phyloP scores from a whole-genome alignment of 768 basidiomycete species.

The Amyloporia xantha region DNA sequence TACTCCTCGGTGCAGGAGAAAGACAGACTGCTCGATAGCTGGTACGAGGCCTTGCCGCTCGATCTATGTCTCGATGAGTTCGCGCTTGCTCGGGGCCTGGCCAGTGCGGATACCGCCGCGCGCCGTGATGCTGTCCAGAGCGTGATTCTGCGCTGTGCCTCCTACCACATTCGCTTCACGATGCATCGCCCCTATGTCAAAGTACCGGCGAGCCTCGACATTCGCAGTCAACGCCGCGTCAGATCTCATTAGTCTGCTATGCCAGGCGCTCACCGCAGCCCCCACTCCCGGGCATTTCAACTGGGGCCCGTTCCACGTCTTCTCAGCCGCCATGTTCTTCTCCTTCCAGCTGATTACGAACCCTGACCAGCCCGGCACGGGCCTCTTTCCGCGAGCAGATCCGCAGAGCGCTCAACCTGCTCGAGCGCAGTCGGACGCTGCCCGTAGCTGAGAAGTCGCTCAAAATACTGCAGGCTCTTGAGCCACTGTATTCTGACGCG shows the following conservation, averaged over 20 bases:
- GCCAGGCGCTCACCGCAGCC: constrained; percentile 53
- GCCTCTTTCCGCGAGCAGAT: constrained; percentile 72
- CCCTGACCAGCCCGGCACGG: constrained; percentile 73
- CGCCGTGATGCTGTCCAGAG: constrained; percentile 75
- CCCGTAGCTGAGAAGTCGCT: constrained; percentile 70
- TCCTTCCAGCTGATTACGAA: constrained; percentile 82
- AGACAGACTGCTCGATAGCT: constrained; percentile 63
- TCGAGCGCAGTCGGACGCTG: constrained; percentile 59
- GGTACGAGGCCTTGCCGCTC: constrained; percentile 69
- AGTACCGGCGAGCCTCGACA: constrained; percentile 46
- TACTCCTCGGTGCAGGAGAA: constrained; percentile 69
- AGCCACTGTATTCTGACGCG: constrained; percentile 66
- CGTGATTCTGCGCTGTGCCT: constrained; percentile 71
- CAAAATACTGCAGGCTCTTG: constrained; percentile 62
- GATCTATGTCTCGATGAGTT: constrained; percentile 77
- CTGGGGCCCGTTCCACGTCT: constrained; percentile 80
- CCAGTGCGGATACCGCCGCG: constrained; percentile 49
- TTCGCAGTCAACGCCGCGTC: constrained; percentile 72
- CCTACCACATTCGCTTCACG: constrained; percentile 79
- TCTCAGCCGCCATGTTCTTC: constrained; percentile 87
- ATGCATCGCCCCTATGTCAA: constrained; percentile 73
- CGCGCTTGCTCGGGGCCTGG: constrained; percentile 63
- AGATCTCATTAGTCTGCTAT: constrained; percentile 71
- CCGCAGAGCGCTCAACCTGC: constrained; percentile 55
- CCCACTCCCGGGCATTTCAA: constrained; percentile 79